Percentiles rank a stretch among this genome's conserved stretches.
Conservation (phyloP, 2,329 filamentous ascomycete genomes). For the Aspergillus vadensis region DNA sequence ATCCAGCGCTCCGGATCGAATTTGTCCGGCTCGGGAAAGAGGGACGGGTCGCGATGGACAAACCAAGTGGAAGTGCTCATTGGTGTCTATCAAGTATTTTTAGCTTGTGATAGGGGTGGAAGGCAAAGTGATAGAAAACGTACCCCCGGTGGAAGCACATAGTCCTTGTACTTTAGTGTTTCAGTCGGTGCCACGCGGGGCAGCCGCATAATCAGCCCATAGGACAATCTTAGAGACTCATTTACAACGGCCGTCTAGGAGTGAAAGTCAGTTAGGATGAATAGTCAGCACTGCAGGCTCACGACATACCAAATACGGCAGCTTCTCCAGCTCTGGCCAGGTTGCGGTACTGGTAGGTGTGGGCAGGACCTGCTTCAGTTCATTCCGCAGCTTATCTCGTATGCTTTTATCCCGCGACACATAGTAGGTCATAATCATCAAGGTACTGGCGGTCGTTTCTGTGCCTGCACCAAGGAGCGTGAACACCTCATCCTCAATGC, state of each 20-base stretch:
- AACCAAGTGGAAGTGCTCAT: slow-evolving; percentile 39
- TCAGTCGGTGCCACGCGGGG: slow-evolving; percentile 13
- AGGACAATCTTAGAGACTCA: slow-evolving; percentile 14
- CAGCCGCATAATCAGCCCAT: slow-evolving; percentile 9
- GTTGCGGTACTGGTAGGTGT: slow-evolving; percentile 23
- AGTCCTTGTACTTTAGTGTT: slow-evolving; percentile 16
- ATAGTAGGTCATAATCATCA: slow-evolving; percentile 37
- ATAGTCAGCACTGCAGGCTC: not conserved
- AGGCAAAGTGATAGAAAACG: not conserved
- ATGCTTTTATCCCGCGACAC: slow-evolving; percentile 26
- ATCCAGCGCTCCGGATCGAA: slow-evolving; percentile 34
- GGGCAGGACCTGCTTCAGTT: slow-evolving; percentile 32
- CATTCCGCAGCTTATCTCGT: slow-evolving; percentile 24
- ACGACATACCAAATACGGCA: slow-evolving; percentile 41
- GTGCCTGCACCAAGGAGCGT: slow-evolving; percentile 37
- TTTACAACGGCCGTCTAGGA: slow-evolving; percentile 13
- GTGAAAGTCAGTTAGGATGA: not conserved
- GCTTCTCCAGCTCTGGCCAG: slow-evolving; percentile 37
- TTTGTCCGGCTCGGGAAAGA: slow-evolving; percentile 28
- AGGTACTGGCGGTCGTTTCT: slow-evolving; percentile 37
- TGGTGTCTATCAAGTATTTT: slow-evolving; percentile 24
- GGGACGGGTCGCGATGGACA: slow-evolving; percentile 24
- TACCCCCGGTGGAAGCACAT: slow-evolving; percentile 31
- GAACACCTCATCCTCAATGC: slow-evolving; percentile 36
- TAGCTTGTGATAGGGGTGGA: not conserved